Conservation (phyloP, 768 basidiomycete genomes). For the Lentinula raphanica region DNA sequence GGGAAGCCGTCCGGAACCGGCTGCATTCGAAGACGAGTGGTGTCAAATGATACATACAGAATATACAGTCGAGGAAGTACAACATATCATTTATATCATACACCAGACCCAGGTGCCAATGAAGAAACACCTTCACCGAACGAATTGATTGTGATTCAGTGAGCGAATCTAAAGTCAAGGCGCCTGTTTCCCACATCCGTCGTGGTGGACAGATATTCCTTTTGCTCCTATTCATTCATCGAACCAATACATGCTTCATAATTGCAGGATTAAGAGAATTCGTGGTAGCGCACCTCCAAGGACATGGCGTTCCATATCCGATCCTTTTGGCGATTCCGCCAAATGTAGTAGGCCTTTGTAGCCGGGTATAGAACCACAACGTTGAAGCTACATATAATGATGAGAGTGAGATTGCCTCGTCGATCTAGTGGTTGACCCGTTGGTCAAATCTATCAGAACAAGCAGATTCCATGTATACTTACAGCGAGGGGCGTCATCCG, state of each 20-base stretch:
- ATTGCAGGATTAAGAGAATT: not conserved
- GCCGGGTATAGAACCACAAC: conserved; percentile 46
- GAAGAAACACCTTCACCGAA: no score
- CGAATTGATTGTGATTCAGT: conserved; percentile 22
- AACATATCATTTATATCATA: no score
- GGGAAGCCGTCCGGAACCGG: not conserved
- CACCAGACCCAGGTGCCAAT: not conserved
- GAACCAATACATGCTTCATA: not conserved
- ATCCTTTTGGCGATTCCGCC: conserved; percentile 50
- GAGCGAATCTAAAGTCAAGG: conserved; percentile 61
- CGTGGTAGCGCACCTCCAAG: conserved; percentile 28
- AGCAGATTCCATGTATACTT: conserved; percentile 12
- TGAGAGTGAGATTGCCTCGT: conserved; percentile 54
- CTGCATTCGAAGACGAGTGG: not conserved
- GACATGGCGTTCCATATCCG: conserved; percentile 57
- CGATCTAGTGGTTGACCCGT: conserved; percentile 35
- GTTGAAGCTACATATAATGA: conserved; percentile 47
- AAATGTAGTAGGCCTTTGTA: conserved; percentile 51
- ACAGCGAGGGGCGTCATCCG: conserved; percentile 55
- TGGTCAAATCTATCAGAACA: not conserved
- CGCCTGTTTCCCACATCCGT: conserved; percentile 55
- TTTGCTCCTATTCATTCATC: conserved; percentile 36
- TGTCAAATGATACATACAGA: no score
- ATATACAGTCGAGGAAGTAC: not conserved
- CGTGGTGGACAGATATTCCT: conserved; percentile 51